These are phyloP conservation scores for Thozetella sp. DNA, from an alignment of 495 filamentous ascomycete genomes.

Conservation along the genomic window DNA sequence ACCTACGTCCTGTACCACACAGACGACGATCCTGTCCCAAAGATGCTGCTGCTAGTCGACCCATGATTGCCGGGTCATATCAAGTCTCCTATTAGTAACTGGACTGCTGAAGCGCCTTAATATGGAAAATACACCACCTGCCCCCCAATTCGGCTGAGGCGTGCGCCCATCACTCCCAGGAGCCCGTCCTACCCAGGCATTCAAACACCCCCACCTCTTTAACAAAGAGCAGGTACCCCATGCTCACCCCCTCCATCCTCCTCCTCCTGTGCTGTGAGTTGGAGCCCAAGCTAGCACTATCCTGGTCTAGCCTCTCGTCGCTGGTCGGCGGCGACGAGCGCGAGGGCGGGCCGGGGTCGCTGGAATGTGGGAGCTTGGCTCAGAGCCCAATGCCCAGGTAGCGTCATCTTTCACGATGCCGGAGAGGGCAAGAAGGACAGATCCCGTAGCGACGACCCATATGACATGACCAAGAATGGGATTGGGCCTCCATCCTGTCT, in stretches of 20 bases:
- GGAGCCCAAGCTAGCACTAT: conserved; percentile 12
- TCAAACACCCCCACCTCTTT: conserved; percentile 16
- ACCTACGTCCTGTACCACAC: conserved; percentile 3
- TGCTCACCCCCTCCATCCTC: conserved; percentile 21
- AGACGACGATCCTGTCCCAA: not conserved
- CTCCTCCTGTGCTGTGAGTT: conserved; percentile 8
- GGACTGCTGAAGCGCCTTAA: conserved; percentile 32
- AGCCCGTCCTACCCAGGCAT: conserved; percentile 4
- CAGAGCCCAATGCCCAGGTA: conserved; percentile 1
- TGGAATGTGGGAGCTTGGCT: conserved; percentile 11
- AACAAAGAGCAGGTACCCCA: conserved; percentile 13
- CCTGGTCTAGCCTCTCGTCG: conserved; percentile 30
- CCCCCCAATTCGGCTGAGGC: conserved; percentile 11
- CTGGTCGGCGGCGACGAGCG: conserved; percentile 17
- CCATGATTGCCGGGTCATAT: conserved; percentile 34
- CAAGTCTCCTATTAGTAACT: conserved; percentile 24
- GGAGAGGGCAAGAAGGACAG: not conserved
- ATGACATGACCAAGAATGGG: not conserved
- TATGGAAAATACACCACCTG: conserved; percentile 31
- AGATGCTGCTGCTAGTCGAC: conserved; percentile 8
- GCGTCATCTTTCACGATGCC: not conserved
- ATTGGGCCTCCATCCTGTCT: too few species aligned
- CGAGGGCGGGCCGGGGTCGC: not conserved
- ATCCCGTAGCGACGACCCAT: not conserved
- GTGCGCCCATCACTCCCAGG: conserved; percentile 16